These are phyloP conservation scores for Psilocybe subaeruginosa DNA, from an alignment of 768 basidiomycete genomes.

Conservation along the genomic window DNA sequence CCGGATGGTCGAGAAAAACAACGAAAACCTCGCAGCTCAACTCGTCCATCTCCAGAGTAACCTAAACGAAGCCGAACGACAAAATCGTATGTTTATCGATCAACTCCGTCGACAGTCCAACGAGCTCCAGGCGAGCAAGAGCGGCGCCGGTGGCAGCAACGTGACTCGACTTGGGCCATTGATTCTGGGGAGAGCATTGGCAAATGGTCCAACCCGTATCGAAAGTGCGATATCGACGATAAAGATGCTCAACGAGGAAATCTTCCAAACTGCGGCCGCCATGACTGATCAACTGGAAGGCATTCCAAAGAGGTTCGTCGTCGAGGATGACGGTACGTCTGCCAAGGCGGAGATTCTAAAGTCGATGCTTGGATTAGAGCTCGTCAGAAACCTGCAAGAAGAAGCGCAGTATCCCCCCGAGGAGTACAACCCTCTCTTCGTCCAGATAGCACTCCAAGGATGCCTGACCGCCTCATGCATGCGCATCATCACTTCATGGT, in stretches of 20 bases:
- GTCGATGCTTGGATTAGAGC: slow-evolving; percentile 34
- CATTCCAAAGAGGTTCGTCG: slow-evolving; percentile 28
- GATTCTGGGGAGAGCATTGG: slow-evolving; percentile 1
- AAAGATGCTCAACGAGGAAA: slow-evolving; percentile 39
- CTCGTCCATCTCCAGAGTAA: slow-evolving; percentile 23
- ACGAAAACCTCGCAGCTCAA: slow-evolving; percentile 21
- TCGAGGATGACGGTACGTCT: slow-evolving; percentile 18
- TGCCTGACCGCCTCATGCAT: slow-evolving; percentile 40
- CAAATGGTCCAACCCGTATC: slow-evolving; percentile 1
- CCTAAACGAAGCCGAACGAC: slow-evolving; percentile 25
- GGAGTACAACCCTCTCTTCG: slow-evolving; percentile 34
- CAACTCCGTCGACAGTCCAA: slow-evolving; percentile 35
- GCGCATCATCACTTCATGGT: slow-evolving; percentile 45
- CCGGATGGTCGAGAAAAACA: slow-evolving; percentile 22
- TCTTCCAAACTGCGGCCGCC: slow-evolving; percentile 42
- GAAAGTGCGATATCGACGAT: slow-evolving; percentile 27
- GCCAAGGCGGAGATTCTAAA: slow-evolving; percentile 30
- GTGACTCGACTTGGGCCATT: slow-evolving; percentile 7
- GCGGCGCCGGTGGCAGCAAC: background rate
- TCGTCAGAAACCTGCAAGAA: slow-evolving; percentile 31
- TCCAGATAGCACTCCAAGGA: slow-evolving; percentile 43
- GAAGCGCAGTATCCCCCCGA: slow-evolving; percentile 23
- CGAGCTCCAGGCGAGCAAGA: slow-evolving; percentile 25
- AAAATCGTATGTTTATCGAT: slow-evolving; percentile 35
- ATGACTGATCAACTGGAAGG: slow-evolving; percentile 40